Percentiles rank a stretch among this genome's conserved stretches.
phyloP scores from a whole-genome alignment of 1,284 basidiomycete genomes.

The Polyporus tsugae region DNA sequence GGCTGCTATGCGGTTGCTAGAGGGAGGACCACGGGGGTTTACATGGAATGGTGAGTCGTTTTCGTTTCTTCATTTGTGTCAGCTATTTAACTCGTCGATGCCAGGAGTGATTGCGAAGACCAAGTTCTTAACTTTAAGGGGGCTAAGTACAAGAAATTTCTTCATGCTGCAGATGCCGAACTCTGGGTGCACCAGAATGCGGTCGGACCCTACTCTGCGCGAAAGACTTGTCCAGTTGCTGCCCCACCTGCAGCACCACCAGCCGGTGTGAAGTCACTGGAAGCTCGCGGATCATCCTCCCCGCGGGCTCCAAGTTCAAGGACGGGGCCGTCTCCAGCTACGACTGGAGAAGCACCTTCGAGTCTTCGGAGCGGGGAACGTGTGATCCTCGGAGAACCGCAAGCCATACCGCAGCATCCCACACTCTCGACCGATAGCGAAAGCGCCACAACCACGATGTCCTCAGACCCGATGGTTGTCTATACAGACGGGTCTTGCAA shows the following conservation, averaged over 20 bases:
- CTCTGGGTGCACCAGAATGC: conserved; percentile 33
- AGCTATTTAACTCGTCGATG: neutral
- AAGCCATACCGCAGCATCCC: neutral
- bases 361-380: conserved; percentile 1
- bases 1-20: conserved; percentile 41
- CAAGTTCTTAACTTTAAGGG: conserved; percentile 66
- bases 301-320: neutral
- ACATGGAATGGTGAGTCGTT: conserved; percentile 36
- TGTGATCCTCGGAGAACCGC: neutral
- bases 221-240: neutral
- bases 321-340: neutral
- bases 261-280: neutral
- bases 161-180: conserved; percentile 58
- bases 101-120: conserved; percentile 64
- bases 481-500: conserved; percentile 86
- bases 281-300: neutral
- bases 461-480: conserved; percentile 54
- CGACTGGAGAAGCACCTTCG: neutral
- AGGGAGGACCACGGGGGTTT: conserved; percentile 38
- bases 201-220: neutral
- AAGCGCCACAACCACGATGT: conserved; percentile 9
- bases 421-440: neutral
- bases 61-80: neutral
- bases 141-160: conserved; percentile 71
- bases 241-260: neutral